Evolutionary conservation across 2,329 filamentous ascomycete species (phyloP), one percentile per base, ranked within the genome.

Genomic region (Alternaria gansuensis): DNA sequence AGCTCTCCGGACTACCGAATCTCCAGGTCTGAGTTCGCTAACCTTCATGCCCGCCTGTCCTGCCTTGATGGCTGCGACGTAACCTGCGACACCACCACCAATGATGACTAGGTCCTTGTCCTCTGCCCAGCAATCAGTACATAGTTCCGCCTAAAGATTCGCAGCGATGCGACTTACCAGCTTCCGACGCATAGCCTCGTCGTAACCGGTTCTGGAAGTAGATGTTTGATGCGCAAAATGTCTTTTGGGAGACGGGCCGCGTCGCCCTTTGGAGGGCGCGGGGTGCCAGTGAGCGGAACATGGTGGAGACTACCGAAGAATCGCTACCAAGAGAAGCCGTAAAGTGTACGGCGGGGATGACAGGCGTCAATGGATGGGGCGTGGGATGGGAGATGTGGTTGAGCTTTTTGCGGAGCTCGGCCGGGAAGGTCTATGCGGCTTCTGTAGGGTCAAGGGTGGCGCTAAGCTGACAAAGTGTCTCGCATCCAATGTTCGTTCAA

Each of bases 21-120:
- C 28, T 53, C 41, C 43, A 46, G 4, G 24, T 34, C 58, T 46
- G 45, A 34, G 41, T 40, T 10, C 31, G 57, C 66, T 83, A 51
- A 96, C 93, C 88, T 97, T 98, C 79, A 99, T 81, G 75, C 95
- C 95, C 79, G 96, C 92, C 82, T 99, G 95, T 60, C 93, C 95
- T 75, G 95, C 95, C 84, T 98, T 99, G 85, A 99, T 99, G 74
- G 95, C 95, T 68, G 95, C 94, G 75, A 99, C 95, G 83, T 99
- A 99, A 77, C 95, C 95, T 72, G 94, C 95, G 75, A 98, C 95
- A 83, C 95, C 95, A 79, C 95, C 95, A 75, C 95, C 95, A 76
- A 99, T 97, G 81, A 99, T 93, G 76, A 99, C 90, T 55, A 99
- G 85, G 80, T 99, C 95, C 81, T 97, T 96, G 80, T 97, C 92